Evolutionary conservation across 2,329 filamentous ascomycete genomes (phyloP), one percentile per base, ranked within the genome.

Genomic region (Phialocephala subalpina): DNA sequence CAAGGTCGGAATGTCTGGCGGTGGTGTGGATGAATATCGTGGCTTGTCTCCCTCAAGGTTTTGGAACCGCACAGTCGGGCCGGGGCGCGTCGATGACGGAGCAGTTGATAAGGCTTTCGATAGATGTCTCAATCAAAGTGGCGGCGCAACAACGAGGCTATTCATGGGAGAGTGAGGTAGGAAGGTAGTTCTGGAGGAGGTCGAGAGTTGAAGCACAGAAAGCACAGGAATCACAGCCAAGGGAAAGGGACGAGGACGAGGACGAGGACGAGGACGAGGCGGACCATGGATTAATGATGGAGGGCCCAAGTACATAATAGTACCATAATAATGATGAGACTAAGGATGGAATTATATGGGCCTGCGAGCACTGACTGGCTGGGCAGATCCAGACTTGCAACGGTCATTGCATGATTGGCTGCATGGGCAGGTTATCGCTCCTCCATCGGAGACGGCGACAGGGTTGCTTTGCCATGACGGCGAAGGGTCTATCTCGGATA

Each of bases 1-100:
- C 64, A 56, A 63, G 60, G 63, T 65, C 60, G 66, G 60, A 52
- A 47, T 4, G 45, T 49, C n/a, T 25, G n/a, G 29, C 29, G 40
- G 25, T 25, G 55, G n/a, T 61, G 63, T 63, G 40, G 38, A 45
- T 45, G 7, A n/a, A 4, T 68, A 64, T 68, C 67, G 64, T 66
- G 58, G 47, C 25, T 64, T 60, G 22, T 35, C 22, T 36, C 36
- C 27, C 42, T 14, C 38, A 38, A 57, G 62, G 64, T 47, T 63
- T 60, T 57, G 58, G 22, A 12, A 56, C 1, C 14, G 35, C 47
- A 22, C 47, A 58, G 58, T 45, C 58, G 58, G 58, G 59, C 40
- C 40, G 58, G 63, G 58, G 63, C 49, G 42, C 57, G 20, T 33
- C 53, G 49, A 60, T 58, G 59, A 61, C 63, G 63, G 55, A 55